A percentile compares a stretch with the other conserved stretches of the same genome.
These are phyloP conservation scores for Halenospora varia DNA, from an alignment of 495 filamentous ascomycete species.

Conservation along the genomic window DNA sequence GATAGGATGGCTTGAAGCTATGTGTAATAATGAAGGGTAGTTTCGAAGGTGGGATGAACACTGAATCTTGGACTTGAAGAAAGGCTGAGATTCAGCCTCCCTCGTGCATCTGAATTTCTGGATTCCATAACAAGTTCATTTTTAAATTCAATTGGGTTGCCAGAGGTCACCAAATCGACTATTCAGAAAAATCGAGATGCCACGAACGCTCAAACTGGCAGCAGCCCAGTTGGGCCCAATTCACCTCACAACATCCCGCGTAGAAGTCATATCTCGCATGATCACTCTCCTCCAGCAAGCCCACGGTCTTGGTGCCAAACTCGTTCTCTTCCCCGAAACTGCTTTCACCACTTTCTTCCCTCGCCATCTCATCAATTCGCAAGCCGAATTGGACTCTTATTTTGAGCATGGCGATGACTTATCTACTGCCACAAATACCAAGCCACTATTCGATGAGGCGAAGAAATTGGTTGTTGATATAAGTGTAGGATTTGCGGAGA, in stretches of 20 bases:
- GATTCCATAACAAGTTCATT: too few species aligned
- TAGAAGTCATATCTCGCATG: conserved; percentile 37
- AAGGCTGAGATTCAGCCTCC: too few species aligned
- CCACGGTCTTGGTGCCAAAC: conserved; percentile 30
- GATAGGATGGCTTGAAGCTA: too few species aligned
- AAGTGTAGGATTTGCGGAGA: conserved; percentile 43
- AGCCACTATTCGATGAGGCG: conserved; percentile 42
- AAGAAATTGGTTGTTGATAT: conserved; percentile 39
- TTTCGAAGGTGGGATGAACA: too few species aligned
- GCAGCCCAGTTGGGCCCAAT: conserved; percentile 42
- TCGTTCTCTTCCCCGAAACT: conserved; percentile 45
- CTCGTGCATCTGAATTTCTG: too few species aligned
- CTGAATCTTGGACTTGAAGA: too few species aligned
- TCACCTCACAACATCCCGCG: conserved; percentile 31
- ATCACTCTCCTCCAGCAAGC: conserved; percentile 37
- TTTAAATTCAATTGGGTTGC: too few species aligned
- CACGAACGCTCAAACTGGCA: conserved; percentile 33
- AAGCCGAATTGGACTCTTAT: conserved; percentile 35
- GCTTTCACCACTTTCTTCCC: conserved; percentile 49
- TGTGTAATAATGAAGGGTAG: too few species aligned
- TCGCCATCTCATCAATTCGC: conserved; percentile 35
- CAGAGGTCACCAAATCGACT: too few species aligned
- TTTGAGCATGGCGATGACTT: conserved; percentile 41
- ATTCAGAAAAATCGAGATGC: too few species aligned
- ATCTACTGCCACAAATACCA: conserved; percentile 30